Conservation (phyloP, 2,329 filamentous ascomycete species). For the Monilinia laxa region DNA sequence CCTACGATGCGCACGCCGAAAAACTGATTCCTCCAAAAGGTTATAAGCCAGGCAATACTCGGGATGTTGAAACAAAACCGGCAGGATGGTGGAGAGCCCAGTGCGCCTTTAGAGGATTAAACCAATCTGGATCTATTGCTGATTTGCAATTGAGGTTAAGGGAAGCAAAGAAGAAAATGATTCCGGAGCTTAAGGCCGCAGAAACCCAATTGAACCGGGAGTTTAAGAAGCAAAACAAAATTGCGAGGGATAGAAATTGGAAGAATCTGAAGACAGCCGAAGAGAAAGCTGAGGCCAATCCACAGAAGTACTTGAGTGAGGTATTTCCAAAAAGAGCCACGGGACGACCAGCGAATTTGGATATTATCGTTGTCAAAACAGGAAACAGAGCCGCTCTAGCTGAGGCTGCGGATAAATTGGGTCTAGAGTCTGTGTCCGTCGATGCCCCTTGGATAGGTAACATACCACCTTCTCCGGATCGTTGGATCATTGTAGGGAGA, state of each 20-base stretch:
- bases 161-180: slow-evolving; percentile 30
- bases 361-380: slow-evolving; percentile 28
- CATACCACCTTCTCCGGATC: slow-evolving; percentile 25
- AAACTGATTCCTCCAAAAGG: slow-evolving; percentile 28
- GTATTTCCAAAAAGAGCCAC: slow-evolving; percentile 26
- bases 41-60: slow-evolving; percentile 22
- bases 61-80: slow-evolving; percentile 26
- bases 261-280: slow-evolving; percentile 24
- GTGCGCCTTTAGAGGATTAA: slow-evolving; percentile 29
- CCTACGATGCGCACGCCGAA: slow-evolving; percentile 28
- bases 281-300: slow-evolving; percentile 26
- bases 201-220: slow-evolving; percentile 29
- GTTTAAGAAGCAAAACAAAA: slow-evolving; percentile 25
- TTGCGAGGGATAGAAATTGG: slow-evolving; percentile 23
- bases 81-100: slow-evolving; percentile 31
- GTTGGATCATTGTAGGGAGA: slow-evolving; percentile 28
- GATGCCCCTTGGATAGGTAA: slow-evolving; percentile 25
- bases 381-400: slow-evolving; percentile 19
- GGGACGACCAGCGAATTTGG: slow-evolving; percentile 27
- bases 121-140: slow-evolving; percentile 25
- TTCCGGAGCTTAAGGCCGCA: slow-evolving; percentile 25
- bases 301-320: slow-evolving; percentile 24
- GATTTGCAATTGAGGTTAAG: slow-evolving; percentile 28
- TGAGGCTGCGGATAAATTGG: slow-evolving; percentile 22
- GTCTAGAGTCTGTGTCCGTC: slow-evolving; percentile 25